Base-by-base conservation (phyloP, 2,329 filamentous ascomycete genomes). In the Alternaria consortialis region DNA sequence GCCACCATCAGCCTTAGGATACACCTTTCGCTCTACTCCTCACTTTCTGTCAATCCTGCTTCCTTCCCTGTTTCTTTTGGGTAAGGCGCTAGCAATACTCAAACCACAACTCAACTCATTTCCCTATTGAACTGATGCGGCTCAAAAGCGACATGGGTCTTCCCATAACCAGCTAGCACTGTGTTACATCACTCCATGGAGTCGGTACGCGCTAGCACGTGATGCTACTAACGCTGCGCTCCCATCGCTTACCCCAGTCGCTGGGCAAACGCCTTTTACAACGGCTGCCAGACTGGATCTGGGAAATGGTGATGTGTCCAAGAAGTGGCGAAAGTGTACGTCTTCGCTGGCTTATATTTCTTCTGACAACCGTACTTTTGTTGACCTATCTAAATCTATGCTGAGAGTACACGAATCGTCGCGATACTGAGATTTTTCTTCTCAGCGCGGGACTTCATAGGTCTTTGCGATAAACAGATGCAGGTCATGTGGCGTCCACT, bases 261-360 rank as follows among this genome's bases (percentile, higher is more conserved):
- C 15, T 37, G 32, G 46, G 32, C 8, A 25, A 50, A 31, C 34
- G 37, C 9, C 20, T 36, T 25, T 17, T 36, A 42, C 54, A 50
- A 29, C 23, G 43, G 53, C 53, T 27, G 31, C 58, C 53, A 53
- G 34, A 37, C 54, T 61, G 43, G 13, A 61, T 61, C n/a, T 48
- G 48, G 48, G 36, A 43, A 58, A 61, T 50, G 48, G 42, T 61
- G 3, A 23, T 15, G n/a, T 27, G n/a, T 25, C 4, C 31, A 23
- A 27, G 23, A 36, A 13, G 32, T 56, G 44, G 43, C n/a, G 12
- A 42, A 32, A 39, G 20, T 47, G 40, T 46, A 47, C 3, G 29
- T 37, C 20, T 15, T 39, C n/a, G 20, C 12, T 37, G 25, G 31
- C 8, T 50, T 13, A 13, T 12, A 9, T 37, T 50, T 50, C 20